Base-by-base conservation (phyloP, 345 rosid species). In the Eucalyptus polyanthemos region DNA sequence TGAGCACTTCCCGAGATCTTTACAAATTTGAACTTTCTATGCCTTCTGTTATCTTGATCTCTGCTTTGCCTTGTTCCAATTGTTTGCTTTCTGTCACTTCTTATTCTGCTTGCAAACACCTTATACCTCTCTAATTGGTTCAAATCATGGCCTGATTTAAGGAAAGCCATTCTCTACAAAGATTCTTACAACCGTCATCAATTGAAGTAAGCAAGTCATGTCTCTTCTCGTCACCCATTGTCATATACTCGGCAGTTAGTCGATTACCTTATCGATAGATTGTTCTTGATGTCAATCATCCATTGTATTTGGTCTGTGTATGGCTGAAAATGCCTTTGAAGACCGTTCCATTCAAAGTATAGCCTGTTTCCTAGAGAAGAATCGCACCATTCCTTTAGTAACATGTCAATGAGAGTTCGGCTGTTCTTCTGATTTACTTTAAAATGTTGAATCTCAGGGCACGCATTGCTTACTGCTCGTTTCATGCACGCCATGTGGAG, bases 11-110 rank as follows among this genome's bases (percentile, higher is more conserved):
- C 8, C 31, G 0, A 60, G 0, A 60, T 60, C 67, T 27, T 60
- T 60, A 27, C 2, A 12, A 60, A 60, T 60, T 60, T 0, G 2
- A 60, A 60, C 69, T 60, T 60, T 60, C 31, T 60, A 60, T 60
- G 69, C 16, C 31, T 60, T 60, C 5, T 27, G 69, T 27, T 60
- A 60, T 12, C 69, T 13, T 60, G 16, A 27, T 60, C 7, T 60
- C 8, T 60, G 8, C 69, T 27, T 60, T 60, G 1, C 0, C 67
- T 60, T 25, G 31, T 12, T 60, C 67, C 0, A 27, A 0, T 60
- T 27, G 67, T 27, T 60, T 60, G 67, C 31, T 60, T 60, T 58
- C 65, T 58, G 65, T 6, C n/a, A 58, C n/a, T 58, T 58, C 65
- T 58, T 58, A 25, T 25, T 60, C 0, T 60, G 67, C 67, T 12